A percentile compares a stretch with the other conserved stretches of the same genome.
phyloP scores from a whole-genome alignment of 768 basidiomycete species.

The Rhizopogon salebrosus region DNA sequence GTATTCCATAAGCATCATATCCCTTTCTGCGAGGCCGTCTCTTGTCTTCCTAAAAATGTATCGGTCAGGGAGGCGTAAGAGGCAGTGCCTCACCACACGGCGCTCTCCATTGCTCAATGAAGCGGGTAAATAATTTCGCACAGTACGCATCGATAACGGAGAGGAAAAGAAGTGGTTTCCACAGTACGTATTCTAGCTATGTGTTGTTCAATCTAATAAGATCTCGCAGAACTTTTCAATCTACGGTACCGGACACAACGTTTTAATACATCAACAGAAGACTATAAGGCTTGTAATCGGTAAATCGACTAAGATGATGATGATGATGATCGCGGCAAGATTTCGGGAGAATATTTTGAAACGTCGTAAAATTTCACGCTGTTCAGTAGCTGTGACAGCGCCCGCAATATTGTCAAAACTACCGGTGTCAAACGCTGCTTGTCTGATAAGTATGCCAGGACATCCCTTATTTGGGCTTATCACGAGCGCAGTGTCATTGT shows the following conservation, averaged over 20 bases:
- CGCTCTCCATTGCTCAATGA: slow-evolving; percentile 37
- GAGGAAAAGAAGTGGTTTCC: too few relatives aligned
- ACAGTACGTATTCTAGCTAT: too few relatives aligned
- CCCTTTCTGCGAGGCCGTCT: background rate
- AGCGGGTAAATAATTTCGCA: slow-evolving; percentile 15
- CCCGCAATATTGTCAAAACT: background rate
- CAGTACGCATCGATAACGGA: too few relatives aligned
- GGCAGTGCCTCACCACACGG: slow-evolving; percentile 27
- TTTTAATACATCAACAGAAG: background rate
- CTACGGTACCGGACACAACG: background rate
- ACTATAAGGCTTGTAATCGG: background rate
- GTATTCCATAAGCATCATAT: background rate
- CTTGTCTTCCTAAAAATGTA: background rate
- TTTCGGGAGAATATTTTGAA: background rate
- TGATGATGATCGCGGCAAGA: background rate
- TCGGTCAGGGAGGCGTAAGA: slow-evolving; percentile 3
- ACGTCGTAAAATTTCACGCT: too few relatives aligned
- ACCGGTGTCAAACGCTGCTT: background rate
- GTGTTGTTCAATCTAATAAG: background rate
- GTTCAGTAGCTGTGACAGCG: background rate
- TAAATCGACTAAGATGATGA: too few relatives aligned
- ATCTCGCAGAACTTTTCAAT: background rate
- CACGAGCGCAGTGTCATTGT: background rate
- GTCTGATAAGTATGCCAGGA: background rate
- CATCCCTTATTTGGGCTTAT: background rate